Percentiles rank a stretch among this genome's conserved stretches.
These are phyloP conservation scores for Hermanozyma aechmeae DNA, from an alignment of 805 yeast genomes.

Conservation along the genomic window DNA sequence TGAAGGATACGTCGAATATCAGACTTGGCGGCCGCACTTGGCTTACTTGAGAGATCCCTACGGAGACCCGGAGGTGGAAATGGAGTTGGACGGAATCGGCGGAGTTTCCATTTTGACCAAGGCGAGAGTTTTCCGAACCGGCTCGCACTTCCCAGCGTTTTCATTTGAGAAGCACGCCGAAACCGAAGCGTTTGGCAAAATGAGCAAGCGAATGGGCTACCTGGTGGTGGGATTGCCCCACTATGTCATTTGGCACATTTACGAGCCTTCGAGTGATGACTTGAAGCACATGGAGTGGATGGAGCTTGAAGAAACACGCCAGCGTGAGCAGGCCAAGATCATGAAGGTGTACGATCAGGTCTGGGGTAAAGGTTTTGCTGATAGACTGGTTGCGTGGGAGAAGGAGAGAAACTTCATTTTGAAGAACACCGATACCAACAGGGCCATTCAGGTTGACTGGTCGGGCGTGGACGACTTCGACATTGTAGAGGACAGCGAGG, in stretches of 20 bases:
- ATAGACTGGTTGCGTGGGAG: slow-evolving; percentile 64
- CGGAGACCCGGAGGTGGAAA: slow-evolving; percentile 89
- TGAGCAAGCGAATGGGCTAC: slow-evolving; percentile 79
- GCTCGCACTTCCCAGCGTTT: slow-evolving; percentile 94
- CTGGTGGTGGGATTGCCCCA: slow-evolving; percentile 87
- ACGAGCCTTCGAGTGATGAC: slow-evolving; percentile 93
- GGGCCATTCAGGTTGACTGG: slow-evolving; percentile 59
- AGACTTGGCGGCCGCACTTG: slow-evolving; percentile 96
- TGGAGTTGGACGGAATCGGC: slow-evolving; percentile 94
- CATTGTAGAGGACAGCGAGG: slow-evolving; percentile 18
- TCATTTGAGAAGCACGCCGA: slow-evolving; percentile 95
- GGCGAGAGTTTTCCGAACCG: slow-evolving; percentile 77
- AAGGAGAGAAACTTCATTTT: slow-evolving; percentile 61
- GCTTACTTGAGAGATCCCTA: slow-evolving; percentile 92
- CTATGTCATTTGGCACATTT: slow-evolving; percentile 82
- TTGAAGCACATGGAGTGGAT: slow-evolving; percentile 81
- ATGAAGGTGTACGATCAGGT: slow-evolving; percentile 58
- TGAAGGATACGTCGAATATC: slow-evolving; percentile 95
- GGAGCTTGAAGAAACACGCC: slow-evolving; percentile 70
- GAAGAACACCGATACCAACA: slow-evolving; percentile 64
- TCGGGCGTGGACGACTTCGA: slow-evolving; percentile 44
- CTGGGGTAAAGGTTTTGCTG: slow-evolving; percentile 73
- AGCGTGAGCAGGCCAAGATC: slow-evolving; percentile 51
- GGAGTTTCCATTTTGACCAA: slow-evolving; percentile 90
- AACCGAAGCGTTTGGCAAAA: slow-evolving; percentile 93